Evolutionary conservation across 2,329 filamentous ascomycete genomes (phyloP).

Genomic region (Cladophialophora carrionii): DNA sequence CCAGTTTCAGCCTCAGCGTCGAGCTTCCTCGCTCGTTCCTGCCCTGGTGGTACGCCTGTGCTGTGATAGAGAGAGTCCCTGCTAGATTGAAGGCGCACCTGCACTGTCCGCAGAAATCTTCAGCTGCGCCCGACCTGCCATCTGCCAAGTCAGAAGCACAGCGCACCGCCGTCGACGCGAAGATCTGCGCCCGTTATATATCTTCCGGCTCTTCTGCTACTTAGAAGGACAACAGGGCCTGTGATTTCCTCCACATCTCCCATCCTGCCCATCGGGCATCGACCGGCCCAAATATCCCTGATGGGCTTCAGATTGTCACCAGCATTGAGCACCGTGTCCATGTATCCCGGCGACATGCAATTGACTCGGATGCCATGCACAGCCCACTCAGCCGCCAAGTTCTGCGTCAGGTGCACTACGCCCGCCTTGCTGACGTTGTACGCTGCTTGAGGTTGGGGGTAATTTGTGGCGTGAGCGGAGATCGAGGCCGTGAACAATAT

Average conservation of each 20-base stretch:
- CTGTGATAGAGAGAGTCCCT: background rate
- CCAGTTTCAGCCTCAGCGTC: background rate
- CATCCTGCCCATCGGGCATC: slow-evolving; percentile 69
- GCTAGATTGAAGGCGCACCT: background rate
- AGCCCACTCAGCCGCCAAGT: slow-evolving; percentile 74
- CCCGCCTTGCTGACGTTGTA: slow-evolving; percentile 76
- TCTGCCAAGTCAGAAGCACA: slow-evolving; percentile 34
- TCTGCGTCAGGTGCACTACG: slow-evolving; percentile 64
- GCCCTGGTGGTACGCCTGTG: background rate
- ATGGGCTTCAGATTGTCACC: slow-evolving; percentile 61
- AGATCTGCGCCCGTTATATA: slow-evolving; percentile 73
- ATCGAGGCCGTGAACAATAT: slow-evolving; percentile 69
- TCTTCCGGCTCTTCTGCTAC: slow-evolving; percentile 61
- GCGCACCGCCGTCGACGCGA: slow-evolving; percentile 62
- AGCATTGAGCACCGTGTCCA: slow-evolving; percentile 75
- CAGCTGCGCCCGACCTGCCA: background rate
- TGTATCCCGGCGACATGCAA: slow-evolving; percentile 72
- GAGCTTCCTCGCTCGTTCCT: background rate
- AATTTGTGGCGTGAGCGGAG: slow-evolving; percentile 59
- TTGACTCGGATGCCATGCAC: slow-evolving; percentile 72
- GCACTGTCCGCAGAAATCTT: background rate
- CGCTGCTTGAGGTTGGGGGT: slow-evolving; percentile 65
- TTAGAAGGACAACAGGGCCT: slow-evolving; percentile 64
- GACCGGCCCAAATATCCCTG: slow-evolving; percentile 59
- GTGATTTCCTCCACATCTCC: slow-evolving; percentile 65